Conservation (phyloP, 768 basidiomycete species). For the Galerina sulciceps region DNA sequence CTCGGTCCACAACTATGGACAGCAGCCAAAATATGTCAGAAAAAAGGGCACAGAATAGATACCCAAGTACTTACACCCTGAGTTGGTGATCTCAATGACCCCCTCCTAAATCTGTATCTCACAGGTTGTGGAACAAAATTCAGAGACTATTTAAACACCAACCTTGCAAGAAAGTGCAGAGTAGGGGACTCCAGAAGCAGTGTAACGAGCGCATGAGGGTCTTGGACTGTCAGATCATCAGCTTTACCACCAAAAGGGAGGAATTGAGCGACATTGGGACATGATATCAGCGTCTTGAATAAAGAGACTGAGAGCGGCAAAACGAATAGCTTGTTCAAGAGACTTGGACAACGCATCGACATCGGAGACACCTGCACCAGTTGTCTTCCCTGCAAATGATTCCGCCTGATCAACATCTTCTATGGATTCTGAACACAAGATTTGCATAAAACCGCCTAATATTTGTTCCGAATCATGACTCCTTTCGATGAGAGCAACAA, state of each 20-base stretch:
- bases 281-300: constrained; percentile 75
- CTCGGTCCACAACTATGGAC: too few species aligned
- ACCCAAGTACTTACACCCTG: too few species aligned
- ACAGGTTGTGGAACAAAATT: too few species aligned
- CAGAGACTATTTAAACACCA: too few species aligned
- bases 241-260: constrained; percentile 73
- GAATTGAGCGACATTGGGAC: constrained; percentile 88
- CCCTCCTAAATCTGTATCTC: too few species aligned
- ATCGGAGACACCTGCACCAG: constrained; percentile 77
- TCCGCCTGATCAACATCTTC: constrained; percentile 68
- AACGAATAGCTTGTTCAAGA: constrained; percentile 70
- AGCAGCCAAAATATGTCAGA: too few species aligned
- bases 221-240: constrained; percentile 71
- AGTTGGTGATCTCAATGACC: too few species aligned
- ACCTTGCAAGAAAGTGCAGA: too few species aligned
- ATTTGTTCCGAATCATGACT: constrained; percentile 88
- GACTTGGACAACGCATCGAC: constrained; percentile 46
- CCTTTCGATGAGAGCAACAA: constrained; percentile 79
- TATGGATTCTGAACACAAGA: constrained; percentile 65
- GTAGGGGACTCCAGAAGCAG: too few species aligned
- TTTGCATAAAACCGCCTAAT: constrained; percentile 72
- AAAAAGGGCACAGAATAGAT: too few species aligned
- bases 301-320: constrained; percentile 81
- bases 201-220: constrained; percentile 79
- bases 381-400: constrained; percentile 59